Evolutionary conservation across 1,284 basidiomycete species (phyloP), one percentile per base, ranked within the genome.

Genomic region (Agroathelia rolfsii): DNA sequence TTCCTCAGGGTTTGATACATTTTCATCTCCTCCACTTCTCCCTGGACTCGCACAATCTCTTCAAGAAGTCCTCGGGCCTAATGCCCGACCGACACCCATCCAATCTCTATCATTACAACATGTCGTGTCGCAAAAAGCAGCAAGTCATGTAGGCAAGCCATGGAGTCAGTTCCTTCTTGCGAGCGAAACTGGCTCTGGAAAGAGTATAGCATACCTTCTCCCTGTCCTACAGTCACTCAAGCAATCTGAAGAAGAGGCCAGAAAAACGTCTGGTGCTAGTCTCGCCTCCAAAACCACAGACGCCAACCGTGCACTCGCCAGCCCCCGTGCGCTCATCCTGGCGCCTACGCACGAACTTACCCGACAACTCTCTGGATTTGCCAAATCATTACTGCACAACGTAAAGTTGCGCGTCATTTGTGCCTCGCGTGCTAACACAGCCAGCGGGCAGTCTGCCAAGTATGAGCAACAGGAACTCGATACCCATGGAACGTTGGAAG

Each of bases 261-360:
- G 41, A 41, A 16, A 40, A 33, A 12, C 32, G 31, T 5, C 38
- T 29, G n/a, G 13, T 24, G 17, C 15, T 36, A 13, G 20, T 15
- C 11, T 35, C 36, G 24, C 23, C 10, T 8, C 25, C 20, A 24
- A 39, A 30, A 30, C 28, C 44, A 49, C 31, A 8, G 15, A 22
- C 19, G 34, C 40, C 23, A 38, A 40, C 20, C 49, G 44, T 26
- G 41, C 54, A 13, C 49, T 31, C 59, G 53, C 70, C 8, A 72
- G 69, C 38, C 88, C 88, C 0, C 75, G 85, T 4, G 83, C 80
- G 0, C 56, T 94, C 28, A 64, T 94, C 24, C 68, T 93, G 10
- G 78, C 83, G 0, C 88, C 88, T 0, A 92, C 88, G 0, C 88
- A 93, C 51, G 89, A 93, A 52, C 70, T 94, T 5, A 68, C 81